A percentile compares a stretch with the other conserved stretches of the same genome.
phyloP scores from a whole-genome alignment of 2,329 filamentous ascomycete genomes.

The Sporothrix brasiliensis region DNA sequence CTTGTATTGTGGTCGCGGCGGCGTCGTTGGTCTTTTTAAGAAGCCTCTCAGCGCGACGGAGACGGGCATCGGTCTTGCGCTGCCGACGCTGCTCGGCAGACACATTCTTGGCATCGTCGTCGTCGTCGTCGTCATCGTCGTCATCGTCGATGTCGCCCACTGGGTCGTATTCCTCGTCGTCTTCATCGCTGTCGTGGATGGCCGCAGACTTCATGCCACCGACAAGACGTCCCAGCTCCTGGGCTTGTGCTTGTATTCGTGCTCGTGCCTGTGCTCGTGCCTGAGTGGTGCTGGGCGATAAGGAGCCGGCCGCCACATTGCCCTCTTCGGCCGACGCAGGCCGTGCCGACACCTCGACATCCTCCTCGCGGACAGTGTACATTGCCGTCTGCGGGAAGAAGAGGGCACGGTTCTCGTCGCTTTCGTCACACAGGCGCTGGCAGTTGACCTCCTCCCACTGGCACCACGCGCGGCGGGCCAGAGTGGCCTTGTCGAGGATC shows the following conservation, averaged over 20 bases:
- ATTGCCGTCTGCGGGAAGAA: constrained; percentile 33
- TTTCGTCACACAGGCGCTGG: background rate
- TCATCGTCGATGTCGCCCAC: constrained; percentile 26
- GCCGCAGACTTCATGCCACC: background rate
- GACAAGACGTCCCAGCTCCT: background rate
- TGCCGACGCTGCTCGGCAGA: constrained; percentile 38
- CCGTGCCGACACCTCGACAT: background rate
- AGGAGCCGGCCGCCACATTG: background rate
- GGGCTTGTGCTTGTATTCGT: background rate
- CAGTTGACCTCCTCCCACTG: constrained; percentile 34
- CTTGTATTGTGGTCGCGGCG: background rate
- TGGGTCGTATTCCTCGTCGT: constrained; percentile 19
- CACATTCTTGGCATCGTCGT: background rate
- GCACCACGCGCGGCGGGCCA: constrained; percentile 25
- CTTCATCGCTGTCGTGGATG: constrained; percentile 14
- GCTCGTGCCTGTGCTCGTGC: no score
- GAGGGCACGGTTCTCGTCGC: constrained; percentile 11
- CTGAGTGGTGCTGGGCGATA: constrained; percentile 2
- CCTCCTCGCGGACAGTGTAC: constrained; percentile 27
- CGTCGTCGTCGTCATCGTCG: constrained; percentile 27
- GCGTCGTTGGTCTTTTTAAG: constrained; percentile 37
- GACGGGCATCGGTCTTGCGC: constrained; percentile 46
- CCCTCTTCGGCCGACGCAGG: background rate
- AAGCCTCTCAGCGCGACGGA: constrained; percentile 48
- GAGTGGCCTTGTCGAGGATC: background rate